These are phyloP conservation scores for Isatis lusitanica DNA, from an alignment of 441 rosid genomes.

Conservation along the genomic window DNA sequence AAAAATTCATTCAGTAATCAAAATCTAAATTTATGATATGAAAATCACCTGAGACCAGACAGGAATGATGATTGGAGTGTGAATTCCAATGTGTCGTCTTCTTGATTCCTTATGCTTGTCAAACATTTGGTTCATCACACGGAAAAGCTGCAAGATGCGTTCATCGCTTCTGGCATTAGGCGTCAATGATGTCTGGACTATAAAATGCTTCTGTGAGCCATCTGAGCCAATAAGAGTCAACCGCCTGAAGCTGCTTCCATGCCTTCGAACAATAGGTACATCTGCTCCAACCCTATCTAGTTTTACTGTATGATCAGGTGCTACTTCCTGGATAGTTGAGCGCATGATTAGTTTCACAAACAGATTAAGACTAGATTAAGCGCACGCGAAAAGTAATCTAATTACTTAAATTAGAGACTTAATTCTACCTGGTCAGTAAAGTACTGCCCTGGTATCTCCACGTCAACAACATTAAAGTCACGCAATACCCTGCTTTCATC, in stretches of 20 bases:
- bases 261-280: slow-evolving; percentile 96
- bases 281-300: slow-evolving; percentile 95
- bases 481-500: slow-evolving; percentile 95
- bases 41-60: slow-evolving; percentile 96
- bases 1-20: slow-evolving; percentile 2
- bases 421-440: slow-evolving; percentile 82
- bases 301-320: slow-evolving; percentile 97
- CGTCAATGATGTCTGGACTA: slow-evolving; percentile 97
- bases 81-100: slow-evolving; percentile 86
- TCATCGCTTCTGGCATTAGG: slow-evolving; percentile 99
- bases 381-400: slow-evolving; percentile 36
- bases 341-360: slow-evolving; percentile 25
- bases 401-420: slow-evolving; percentile 6
- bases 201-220: slow-evolving; percentile 95
- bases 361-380: neutral
- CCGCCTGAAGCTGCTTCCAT: slow-evolving; percentile 99
- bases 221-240: slow-evolving; percentile 95
- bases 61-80: slow-evolving; percentile 98
- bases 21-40: neutral
- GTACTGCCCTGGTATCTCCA: slow-evolving; percentile 99
- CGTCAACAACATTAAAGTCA: slow-evolving; percentile 96
- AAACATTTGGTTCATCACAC: slow-evolving; percentile 99
- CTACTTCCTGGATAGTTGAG: slow-evolving; percentile 70
- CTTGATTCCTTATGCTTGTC: slow-evolving; percentile 98
- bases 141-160: slow-evolving; percentile 96